A percentile compares a stretch with the other conserved stretches of the same genome.
phyloP scores from a whole-genome alignment of 495 filamentous ascomycete species.

The Xylaria acuta region DNA sequence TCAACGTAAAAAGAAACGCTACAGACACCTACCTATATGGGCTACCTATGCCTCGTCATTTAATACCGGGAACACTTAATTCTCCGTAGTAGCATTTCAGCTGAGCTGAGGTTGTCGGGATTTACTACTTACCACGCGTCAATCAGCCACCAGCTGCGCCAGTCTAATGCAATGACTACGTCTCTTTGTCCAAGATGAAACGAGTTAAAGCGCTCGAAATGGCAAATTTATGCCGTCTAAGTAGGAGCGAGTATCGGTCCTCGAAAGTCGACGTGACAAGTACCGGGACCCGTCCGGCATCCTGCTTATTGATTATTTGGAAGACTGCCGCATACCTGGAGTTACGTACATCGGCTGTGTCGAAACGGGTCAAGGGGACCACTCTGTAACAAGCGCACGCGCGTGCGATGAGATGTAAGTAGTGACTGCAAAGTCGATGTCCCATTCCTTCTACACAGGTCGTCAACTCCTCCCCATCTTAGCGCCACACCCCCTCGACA shows the following conservation, averaged over 20 bases:
- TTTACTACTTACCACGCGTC: conserved; percentile 16
- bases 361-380: conserved; percentile 3
- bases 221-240: not conserved
- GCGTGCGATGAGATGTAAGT: conserved; percentile 14
- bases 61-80: conserved; percentile 19
- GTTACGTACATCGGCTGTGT: not conserved
- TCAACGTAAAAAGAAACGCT: conserved; percentile 10
- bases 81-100: conserved; percentile 30
- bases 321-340: conserved; percentile 10
- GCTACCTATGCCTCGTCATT: not conserved
- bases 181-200: not conserved
- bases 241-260: conserved; percentile 2
- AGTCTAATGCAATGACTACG: conserved; percentile 17
- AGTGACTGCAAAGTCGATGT: not conserved
- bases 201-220: not conserved
- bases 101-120: conserved; percentile 10
- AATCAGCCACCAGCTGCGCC: conserved; percentile 21
- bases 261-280: conserved; percentile 11
- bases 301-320: conserved; percentile 23
- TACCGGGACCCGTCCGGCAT: conserved; percentile 17
- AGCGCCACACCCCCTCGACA: conserved; percentile 21
- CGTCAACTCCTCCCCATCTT: not conserved
- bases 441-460: not conserved
- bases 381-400: conserved; percentile 14
- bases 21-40: conserved; percentile 11